Evolutionary conservation across 1,139 yeast genomes (phyloP), one percentile per base, ranked within the genome.

Genomic region (Waltiozyma sp.): DNA sequence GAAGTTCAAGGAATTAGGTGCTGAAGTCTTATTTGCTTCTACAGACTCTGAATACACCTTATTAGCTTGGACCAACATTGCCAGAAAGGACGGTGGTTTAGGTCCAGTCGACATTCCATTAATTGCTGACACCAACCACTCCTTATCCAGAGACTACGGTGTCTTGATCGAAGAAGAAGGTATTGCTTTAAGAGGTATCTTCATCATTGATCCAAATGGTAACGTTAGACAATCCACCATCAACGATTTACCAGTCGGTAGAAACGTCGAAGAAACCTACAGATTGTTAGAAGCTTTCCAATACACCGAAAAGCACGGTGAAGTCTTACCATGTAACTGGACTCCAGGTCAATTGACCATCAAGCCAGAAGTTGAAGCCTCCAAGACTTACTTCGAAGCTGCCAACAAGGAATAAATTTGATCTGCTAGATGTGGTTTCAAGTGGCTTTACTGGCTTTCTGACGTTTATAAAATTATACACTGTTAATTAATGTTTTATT

Each of bases 291-390:
- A 91, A 66, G 97, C 96, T 60, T 89, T 91, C 95, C 94, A 89
- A 75, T 88, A 91, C 87, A 83, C 95, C 62, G 96, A 89, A 70
- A 83, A 86, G 77, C 73, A 89, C 78, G 96, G 97, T 72, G 95
- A 91, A 72, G 97, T 91, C 57, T 86, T 95, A 73, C 96, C 96
- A 60, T 96, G 97, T 67, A 89, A 88, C 93, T 91, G 98, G 97
- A 85, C 86, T 59, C 89, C 93, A 71, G 97, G 97, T 73, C 68
- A 87, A 50, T 95, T 85, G 62, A 85, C 96, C 70, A 89, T 89
- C 74, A 82, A 84, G 70, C 91, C 95, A 61, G 83, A 75, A 59
- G 91, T 87, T 58, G 74, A 68, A 45, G 78, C 74, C 59, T 84
- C 96, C 58, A 83, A 84, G 75, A 85, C 78, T 63, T 85, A 83